Evolutionary conservation across 176 grass and related monocot species (phyloP), one percentile per base, ranked within the genome.

Genomic region (Elaeis guineensis): DNA sequence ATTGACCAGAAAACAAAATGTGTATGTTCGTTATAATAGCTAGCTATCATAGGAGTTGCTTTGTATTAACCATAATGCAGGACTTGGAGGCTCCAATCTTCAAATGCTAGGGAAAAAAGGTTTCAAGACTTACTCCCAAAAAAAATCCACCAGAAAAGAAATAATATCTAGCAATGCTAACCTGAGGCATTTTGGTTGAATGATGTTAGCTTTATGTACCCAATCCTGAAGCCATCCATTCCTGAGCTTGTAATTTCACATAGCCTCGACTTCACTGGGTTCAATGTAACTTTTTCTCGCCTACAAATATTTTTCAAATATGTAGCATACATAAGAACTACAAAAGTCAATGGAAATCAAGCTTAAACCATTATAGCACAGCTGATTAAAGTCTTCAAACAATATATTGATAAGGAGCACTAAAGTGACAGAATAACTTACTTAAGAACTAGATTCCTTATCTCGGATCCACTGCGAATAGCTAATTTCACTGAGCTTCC

Each of bases 121-220:
- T 35, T 28, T 35, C 6, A 35, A 8, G 1, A 35, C 6, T 35
- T 35, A 11, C 32, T 11, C 32, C 6, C 6, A 44, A 9, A 44
- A 44, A 2, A 44, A 44, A 2, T 44, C 35, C 35, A 44, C 35
- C 2, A 2, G 35, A 44, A 14, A 44, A 44, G 35, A 9, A 44
- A 44, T 14, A 44, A 44, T 44, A 44, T 44, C 35, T 49, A 50
- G 18, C 1, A 19, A 60, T 44, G 26, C 61, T 72, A 78, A 98
- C 93, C 93, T 81, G 93, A 74, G 6, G 87, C 83, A 78, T 98
- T 98, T 73, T 98, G 84, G 73, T 98, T 98, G 77, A 98, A 98
- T 24, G 93, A 82, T 80, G 93, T 98, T 66, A 98, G 70, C 83
- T 98, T 98, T 56, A 98, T 98, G 72, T 98, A 98, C 62, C 93